These are phyloP conservation scores for Fusarium kyushuense DNA, from an alignment of 2,329 filamentous ascomycete genomes.

Conservation along the genomic window DNA sequence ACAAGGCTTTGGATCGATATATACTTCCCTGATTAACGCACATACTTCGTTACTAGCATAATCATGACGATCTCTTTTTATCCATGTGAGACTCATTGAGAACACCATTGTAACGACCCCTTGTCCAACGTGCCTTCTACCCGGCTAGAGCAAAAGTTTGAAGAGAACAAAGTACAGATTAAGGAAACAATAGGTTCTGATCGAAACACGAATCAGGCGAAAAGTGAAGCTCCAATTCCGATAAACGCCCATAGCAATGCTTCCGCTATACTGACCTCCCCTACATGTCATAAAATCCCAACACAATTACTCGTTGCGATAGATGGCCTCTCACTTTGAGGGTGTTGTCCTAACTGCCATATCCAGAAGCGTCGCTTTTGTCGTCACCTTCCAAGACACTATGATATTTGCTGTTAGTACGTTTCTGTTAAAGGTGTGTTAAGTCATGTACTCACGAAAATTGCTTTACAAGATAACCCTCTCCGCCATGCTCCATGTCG, in stretches of 20 bases:
- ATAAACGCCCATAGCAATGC: slow-evolving; percentile 37
- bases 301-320: not conserved
- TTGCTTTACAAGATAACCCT: slow-evolving; percentile 90
- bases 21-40: slow-evolving; percentile 4
- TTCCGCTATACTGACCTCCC: slow-evolving; percentile 12
- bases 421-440: not conserved
- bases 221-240: not conserved
- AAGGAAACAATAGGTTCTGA: not conserved
- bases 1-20: slow-evolving; percentile 11
- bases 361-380: slow-evolving; percentile 63
- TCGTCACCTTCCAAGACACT: slow-evolving; percentile 68
- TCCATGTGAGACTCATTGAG: not conserved
- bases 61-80: slow-evolving; percentile 1
- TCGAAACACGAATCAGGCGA: not conserved
- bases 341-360: slow-evolving; percentile 49
- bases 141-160: not conserved
- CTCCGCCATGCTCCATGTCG: slow-evolving; percentile 92
- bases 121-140: not conserved
- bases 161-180: not conserved
- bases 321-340: not conserved
- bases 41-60: slow-evolving; percentile 1
- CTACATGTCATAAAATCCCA: not conserved
- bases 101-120: not conserved
- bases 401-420: slow-evolving; percentile 11
- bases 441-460: slow-evolving; percentile 77